phyloP scores from a whole-genome alignment of 345 rosid species.

The Salix caprea region DNA sequence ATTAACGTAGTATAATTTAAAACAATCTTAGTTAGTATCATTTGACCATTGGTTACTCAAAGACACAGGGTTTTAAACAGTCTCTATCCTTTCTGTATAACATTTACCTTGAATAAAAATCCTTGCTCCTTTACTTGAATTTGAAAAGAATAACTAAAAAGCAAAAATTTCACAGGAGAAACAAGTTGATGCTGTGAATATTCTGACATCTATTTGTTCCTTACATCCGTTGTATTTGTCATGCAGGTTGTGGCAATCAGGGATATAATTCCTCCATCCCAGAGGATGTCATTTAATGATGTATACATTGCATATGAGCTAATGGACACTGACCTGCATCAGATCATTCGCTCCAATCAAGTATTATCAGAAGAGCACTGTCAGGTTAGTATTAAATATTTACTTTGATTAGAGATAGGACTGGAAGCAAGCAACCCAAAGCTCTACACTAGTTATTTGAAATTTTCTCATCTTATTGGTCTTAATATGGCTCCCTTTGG shows the following conservation, averaged over 20 bases:
- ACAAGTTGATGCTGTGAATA: neutral
- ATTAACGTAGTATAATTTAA: neutral
- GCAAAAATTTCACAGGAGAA: neutral
- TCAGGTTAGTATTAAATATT: slow-evolving; percentile 45
- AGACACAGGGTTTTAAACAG: neutral
- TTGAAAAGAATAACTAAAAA: neutral
- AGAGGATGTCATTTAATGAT: slow-evolving; percentile 62
- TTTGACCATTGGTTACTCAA: neutral
- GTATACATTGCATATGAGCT: slow-evolving; percentile 84
- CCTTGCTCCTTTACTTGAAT: neutral
- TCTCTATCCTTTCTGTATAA: neutral
- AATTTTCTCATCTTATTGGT: neutral
- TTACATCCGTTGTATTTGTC: slow-evolving; percentile 1
- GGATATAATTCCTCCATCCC: slow-evolving; percentile 81
- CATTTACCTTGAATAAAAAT: neutral
- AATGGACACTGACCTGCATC: slow-evolving; percentile 70
- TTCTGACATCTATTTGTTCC: neutral
- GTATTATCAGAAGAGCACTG: slow-evolving; percentile 59
- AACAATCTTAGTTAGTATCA: neutral
- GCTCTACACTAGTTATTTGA: neutral
- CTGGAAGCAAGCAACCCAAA: neutral
- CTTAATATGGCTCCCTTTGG: neutral
- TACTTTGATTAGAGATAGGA: neutral
- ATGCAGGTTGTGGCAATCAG: slow-evolving; percentile 82
- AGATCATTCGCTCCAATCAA: slow-evolving; percentile 58